Conservation (phyloP, 371 early-diverging fungal genomes). For the Mortierella sp. region DNA sequence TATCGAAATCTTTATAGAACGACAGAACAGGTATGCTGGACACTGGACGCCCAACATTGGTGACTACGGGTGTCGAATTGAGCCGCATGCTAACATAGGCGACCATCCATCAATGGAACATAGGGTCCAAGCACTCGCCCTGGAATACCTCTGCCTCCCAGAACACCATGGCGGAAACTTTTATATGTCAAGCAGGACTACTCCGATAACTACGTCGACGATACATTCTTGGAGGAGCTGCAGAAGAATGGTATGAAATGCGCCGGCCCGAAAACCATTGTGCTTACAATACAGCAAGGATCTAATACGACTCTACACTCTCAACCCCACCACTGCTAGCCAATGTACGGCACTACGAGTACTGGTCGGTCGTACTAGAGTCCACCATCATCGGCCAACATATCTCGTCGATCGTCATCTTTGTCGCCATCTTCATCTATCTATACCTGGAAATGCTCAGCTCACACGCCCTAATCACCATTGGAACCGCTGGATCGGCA, state of each 20-base stretch:
- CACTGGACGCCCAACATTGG: not conserved
- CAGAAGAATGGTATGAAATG: conserved; percentile 84
- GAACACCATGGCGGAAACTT: conserved; percentile 86
- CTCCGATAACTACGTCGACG: conserved; percentile 95
- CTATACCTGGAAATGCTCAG: conserved; percentile 72
- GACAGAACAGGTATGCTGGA: conserved; percentile 13
- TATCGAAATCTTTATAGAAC: not conserved
- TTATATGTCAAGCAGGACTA: conserved; percentile 93
- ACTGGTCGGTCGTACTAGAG: conserved; percentile 79
- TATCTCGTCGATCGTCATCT: conserved; percentile 84
- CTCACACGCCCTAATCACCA: conserved; percentile 70
- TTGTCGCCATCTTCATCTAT: conserved; percentile 88
- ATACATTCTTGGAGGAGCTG: conserved; percentile 87
- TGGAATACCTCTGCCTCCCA: conserved; percentile 20
- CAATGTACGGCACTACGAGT: conserved; percentile 81
- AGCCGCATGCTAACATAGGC: not conserved
- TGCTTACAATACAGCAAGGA: no score
- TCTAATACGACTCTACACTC: not conserved
- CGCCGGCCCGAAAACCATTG: not conserved
- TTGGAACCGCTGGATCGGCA: conserved; percentile 70
- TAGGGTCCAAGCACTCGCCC: conserved; percentile 29
- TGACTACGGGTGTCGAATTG: not conserved
- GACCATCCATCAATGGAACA: not conserved
- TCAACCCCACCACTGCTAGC: conserved; percentile 44
- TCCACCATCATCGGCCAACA: conserved; percentile 90